Evolutionary conservation across 2,329 filamentous ascomycete species (phyloP), one percentile per base, ranked within the genome.

Genomic region (Cercospora berteroae): DNA sequence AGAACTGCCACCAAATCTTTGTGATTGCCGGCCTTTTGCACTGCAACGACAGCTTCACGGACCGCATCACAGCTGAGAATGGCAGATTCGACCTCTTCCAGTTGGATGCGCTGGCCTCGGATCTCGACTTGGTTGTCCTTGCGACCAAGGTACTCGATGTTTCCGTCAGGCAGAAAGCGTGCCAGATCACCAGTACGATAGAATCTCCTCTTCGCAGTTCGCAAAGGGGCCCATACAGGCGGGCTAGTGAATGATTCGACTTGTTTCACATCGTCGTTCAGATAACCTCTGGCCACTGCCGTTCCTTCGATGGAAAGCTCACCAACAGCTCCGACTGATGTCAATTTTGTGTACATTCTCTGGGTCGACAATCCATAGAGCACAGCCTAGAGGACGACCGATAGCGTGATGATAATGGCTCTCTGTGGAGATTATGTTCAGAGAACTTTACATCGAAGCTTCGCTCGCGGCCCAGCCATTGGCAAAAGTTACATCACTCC

Each of bases 211-310:
- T 33, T 65, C 0, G 27, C 13, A 20, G 57, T 55, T 4, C 48
- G 12, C 0, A 64, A 25, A 42, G 57, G 64, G n/a, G 42, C 9
- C 60, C 60, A 63, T 31, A 13, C 13, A 55, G 65, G 65, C 31
- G 48, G 55, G 3, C 39, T 25, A 13, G 79, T 74, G 67, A 80
- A 80, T 0, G 73, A 69, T n/a, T 66, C 69, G 1, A 67, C 66
- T 1, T 77, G 80, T 29, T 56, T 42, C 12, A 23, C 25, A 2
- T 50, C 29, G 13, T 74, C 69, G 16, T 67, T 23, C 16, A 61
- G 8, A 27, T 67, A 65, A 9, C 65, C 61, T 16, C 61, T 39
- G 2, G 65, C 65, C 23, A 67, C 42, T 20, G 61, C 57, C 39
- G 60, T 44, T 39, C 65, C 65, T 27, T 42, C 48, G n/a, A 67